phyloP scores from a whole-genome alignment of 2,329 filamentous ascomycete species.

The Emericellopsis cladophorae region DNA sequence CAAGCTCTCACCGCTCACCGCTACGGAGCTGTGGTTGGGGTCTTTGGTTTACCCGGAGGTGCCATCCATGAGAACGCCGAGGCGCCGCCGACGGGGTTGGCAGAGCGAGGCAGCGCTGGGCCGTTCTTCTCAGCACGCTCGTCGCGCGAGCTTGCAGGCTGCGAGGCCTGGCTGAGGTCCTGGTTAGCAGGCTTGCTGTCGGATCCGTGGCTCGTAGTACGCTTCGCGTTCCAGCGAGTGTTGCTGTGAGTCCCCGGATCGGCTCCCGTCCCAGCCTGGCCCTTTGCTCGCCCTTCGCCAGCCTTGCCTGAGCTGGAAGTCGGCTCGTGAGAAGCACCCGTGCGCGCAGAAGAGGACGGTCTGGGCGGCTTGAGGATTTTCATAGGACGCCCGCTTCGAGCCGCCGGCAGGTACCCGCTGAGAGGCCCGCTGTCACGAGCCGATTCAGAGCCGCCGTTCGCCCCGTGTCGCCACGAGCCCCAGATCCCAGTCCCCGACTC shows the following conservation, averaged over 20 bases:
- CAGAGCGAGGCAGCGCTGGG: conserved; percentile 35
- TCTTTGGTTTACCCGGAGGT: conserved; percentile 25
- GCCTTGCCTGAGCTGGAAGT: conserved; percentile 28
- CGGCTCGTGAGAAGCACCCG: conserved; percentile 40
- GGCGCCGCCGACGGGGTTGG: conserved; percentile 83
- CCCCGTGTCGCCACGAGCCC: conserved; percentile 57
- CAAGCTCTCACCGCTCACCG: too few relatives aligned
- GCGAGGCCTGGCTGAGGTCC: not conserved
- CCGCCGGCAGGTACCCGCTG: conserved; percentile 58
- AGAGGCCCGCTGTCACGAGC: conserved; percentile 39
- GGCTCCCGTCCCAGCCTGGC: conserved; percentile 24
- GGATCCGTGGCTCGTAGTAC: conserved; percentile 29
- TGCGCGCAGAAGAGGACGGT: conserved; percentile 39
- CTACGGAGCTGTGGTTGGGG: conserved; percentile 10
- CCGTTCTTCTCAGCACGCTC: conserved; percentile 19
- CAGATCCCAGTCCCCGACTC: conserved; percentile 47
- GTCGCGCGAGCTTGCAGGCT: conserved; percentile 19
- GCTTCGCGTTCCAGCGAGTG: conserved; percentile 42
- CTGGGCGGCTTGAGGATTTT: conserved; percentile 80
- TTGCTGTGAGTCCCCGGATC: conserved; percentile 10
- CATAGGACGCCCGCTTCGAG: conserved; percentile 58
- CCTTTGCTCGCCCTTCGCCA: conserved; percentile 40
- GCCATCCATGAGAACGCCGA: conserved; percentile 94
- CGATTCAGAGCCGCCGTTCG: conserved; percentile 37
- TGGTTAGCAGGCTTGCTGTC: conserved; percentile 17